Conservation (phyloP, 2,329 filamentous ascomycete species). For the Fusarium miscanthi region DNA sequence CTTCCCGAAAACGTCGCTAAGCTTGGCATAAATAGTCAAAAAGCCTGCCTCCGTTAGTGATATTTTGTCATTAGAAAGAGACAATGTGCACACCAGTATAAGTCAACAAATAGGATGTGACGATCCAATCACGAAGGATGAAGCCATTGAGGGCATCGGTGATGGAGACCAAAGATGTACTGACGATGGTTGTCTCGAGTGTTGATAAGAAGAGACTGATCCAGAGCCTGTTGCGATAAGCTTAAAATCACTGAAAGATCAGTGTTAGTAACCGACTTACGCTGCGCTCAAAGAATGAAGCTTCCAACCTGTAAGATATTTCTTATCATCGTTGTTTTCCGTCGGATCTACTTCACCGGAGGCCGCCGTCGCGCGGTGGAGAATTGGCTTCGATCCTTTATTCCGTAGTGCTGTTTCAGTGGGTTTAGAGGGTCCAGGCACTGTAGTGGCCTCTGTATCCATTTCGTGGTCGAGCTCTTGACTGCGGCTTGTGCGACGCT, state of each 20-base stretch:
- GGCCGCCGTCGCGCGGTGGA: neutral
- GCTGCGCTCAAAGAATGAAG: neutral
- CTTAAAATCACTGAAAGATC: accelerated
- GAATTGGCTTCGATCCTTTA: neutral
- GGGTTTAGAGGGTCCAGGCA: accelerated
- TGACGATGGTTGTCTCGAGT: slow-evolving; percentile 7
- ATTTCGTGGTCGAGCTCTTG: neutral
- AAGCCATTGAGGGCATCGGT: slow-evolving; percentile 9
- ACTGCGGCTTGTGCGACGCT: neutral
- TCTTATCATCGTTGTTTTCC: neutral
- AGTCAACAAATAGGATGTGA: slow-evolving; percentile 12
- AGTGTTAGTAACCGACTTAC: accelerated
- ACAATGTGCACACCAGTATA: neutral
- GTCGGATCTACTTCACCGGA: neutral
- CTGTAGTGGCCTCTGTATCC: too few relatives aligned
- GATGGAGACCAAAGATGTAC: slow-evolving; percentile 9
- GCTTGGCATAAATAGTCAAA: slow-evolving; percentile 2
- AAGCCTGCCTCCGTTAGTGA: neutral
- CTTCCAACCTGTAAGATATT: neutral
- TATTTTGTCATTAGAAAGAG: accelerated
- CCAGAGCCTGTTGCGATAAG: neutral
- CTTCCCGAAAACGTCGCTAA: slow-evolving; percentile 11
- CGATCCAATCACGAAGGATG: slow-evolving; percentile 13
- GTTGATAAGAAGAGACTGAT: slow-evolving; percentile 5
- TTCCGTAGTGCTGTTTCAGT: neutral